phyloP scores from a whole-genome alignment of 495 filamentous ascomycete species.

The Trichoderma erinaceum region DNA sequence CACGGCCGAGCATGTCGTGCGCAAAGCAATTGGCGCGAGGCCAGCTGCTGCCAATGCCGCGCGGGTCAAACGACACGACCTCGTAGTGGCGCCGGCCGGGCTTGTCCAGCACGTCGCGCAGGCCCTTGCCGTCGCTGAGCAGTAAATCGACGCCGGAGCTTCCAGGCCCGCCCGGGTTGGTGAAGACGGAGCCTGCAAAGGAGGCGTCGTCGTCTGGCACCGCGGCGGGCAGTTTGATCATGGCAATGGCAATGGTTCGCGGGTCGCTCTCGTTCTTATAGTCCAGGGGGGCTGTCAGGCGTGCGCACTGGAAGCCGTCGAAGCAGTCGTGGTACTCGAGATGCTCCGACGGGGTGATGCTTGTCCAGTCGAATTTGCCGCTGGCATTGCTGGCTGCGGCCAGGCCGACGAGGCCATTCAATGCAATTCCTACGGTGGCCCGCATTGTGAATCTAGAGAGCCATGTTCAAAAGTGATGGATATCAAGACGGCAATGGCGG shows the following conservation, averaged over 20 bases:
- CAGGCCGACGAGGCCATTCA: not conserved
- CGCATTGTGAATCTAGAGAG: not conserved
- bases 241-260: constrained; percentile 26
- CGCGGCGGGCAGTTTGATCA: constrained; percentile 31
- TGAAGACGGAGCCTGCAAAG: constrained; percentile 34
- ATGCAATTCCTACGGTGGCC: not conserved
- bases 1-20: constrained; percentile 15
- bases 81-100: constrained; percentile 27
- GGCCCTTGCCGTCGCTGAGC: constrained; percentile 17
- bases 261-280: constrained; percentile 25
- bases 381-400: not conserved
- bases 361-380: constrained; percentile 19
- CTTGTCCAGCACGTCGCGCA: constrained; percentile 32
- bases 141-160: constrained; percentile 29
- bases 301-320: constrained; percentile 34
- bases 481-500: not conserved
- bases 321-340: constrained; percentile 33
- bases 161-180: constrained; percentile 43
- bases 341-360: constrained; percentile 26
- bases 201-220: constrained; percentile 21
- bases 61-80: constrained; percentile 40
- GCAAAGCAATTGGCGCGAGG: constrained; percentile 36
- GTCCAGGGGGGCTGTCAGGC: constrained; percentile 41
- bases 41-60: constrained; percentile 35
- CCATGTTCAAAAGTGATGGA: not conserved